Base-by-base conservation (phyloP, 2,329 filamentous ascomycete genomes). In the Fusarium sp. region DNA sequence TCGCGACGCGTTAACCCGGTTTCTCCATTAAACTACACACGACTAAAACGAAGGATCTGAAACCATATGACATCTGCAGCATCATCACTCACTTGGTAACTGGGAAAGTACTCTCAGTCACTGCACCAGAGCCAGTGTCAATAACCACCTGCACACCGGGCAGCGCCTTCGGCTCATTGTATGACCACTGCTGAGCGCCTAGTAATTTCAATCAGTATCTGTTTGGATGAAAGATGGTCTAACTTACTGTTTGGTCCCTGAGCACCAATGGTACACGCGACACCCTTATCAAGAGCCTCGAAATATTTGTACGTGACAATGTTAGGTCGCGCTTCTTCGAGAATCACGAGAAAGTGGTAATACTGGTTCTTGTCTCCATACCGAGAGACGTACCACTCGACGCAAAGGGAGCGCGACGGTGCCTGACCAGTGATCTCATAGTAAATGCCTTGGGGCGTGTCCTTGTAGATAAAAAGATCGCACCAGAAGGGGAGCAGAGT, bases 131-230 rank as follows among this genome's bases (percentile, higher is more conserved):
- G 8, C 48, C 37, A 1, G 56, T 59, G 8, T 59, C 48, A 22
- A 59, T 54, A 13, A 48, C 14, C 4, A 59, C 40, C 34, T 59
- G 48, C 9, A 54, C 48, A 29, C 40, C 56, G 2, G 56, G 56
- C 7, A 59, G n/a, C 2, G 48, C 56, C 56, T 59, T 59, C 5
- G 56, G 29, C 18, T 59, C 22, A 11, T 59, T 59, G 29, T 54
- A 37, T 6, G 56, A 59, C 56, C 56, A 59, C 7, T 59, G 56
- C 9, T 59, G 56, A 20, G 49, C 29, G 20, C 40, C 56, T 59
- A 16, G 2, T 37, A 3, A 8, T 48, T n/a, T 2, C 8, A 14
- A 24, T 34, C 13, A 56, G 29, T 32, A 27, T n/a, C n/a, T n/a
- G n/a, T n/a, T n/a, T n/a, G n/a, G n/a, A n/a, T n/a, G n/a, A n/a